These are phyloP conservation scores for Xylariaceae sp. DNA, from an alignment of 2,329 filamentous ascomycete genomes.

Conservation along the genomic window DNA sequence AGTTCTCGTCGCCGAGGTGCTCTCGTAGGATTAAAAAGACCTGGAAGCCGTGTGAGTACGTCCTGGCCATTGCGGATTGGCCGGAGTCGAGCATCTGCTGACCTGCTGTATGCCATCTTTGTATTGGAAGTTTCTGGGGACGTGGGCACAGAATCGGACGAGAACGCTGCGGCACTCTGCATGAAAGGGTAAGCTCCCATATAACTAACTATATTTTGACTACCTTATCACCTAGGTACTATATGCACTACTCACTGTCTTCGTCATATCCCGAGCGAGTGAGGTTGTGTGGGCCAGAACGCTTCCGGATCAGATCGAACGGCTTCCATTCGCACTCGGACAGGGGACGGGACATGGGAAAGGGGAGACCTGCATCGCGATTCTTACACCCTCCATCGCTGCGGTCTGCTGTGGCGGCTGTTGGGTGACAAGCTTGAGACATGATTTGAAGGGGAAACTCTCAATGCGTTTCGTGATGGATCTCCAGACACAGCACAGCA, in stretches of 20 bases:
- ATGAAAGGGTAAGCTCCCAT: conserved; percentile 6
- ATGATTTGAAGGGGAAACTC: too few species aligned
- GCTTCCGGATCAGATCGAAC: conserved; percentile 17
- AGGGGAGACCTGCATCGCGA: neutral
- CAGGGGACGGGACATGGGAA: neutral
- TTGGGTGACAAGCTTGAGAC: neutral
- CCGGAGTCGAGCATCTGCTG: conserved; percentile 12
- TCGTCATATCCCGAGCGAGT: conserved; percentile 25
- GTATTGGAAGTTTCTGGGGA: conserved; percentile 43
- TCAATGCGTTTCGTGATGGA: too few species aligned
- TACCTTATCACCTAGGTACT: too few species aligned
- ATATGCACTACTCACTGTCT: conserved; percentile 22
- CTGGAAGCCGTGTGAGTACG: conserved; percentile 22
- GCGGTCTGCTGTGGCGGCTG: neutral
- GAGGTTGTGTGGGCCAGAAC: conserved; percentile 22
- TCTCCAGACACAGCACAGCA: neutral
- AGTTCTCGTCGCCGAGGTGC: conserved; percentile 40
- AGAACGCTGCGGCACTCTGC: conserved; percentile 42
- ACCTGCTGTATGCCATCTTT: conserved; percentile 40
- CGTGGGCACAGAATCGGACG: conserved; percentile 38
- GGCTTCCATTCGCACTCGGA: conserved; percentile 15
- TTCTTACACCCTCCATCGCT: neutral
- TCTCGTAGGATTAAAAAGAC: conserved; percentile 39
- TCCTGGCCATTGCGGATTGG: neutral
- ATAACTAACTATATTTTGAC: too few species aligned